Percentiles rank a stretch among this genome's conserved stretches.
Evolutionary conservation across 1,284 basidiomycete genomes (phyloP).

Genomic region (Coniferiporia sulphurascens): DNA sequence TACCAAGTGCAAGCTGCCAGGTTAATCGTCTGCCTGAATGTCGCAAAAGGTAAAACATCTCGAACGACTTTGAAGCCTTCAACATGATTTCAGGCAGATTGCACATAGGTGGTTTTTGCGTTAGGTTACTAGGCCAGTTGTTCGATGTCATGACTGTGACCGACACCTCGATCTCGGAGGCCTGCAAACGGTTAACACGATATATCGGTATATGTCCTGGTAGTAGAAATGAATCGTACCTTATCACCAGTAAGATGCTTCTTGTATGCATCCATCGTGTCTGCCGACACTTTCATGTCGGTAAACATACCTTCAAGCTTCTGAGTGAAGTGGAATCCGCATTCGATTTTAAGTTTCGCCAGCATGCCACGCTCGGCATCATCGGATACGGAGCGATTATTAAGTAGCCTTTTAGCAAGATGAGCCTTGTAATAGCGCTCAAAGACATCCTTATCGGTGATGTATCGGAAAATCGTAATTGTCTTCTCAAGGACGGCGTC

Average conservation of each 20-base stretch:
- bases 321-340: slow-evolving; percentile 95
- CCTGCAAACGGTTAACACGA: slow-evolving; percentile 33
- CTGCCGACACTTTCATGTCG: slow-evolving; percentile 89
- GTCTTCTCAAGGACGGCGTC: slow-evolving; percentile 91
- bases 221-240: slow-evolving; percentile 34
- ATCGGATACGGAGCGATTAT: slow-evolving; percentile 86
- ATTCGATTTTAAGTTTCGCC: slow-evolving; percentile 95
- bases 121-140: slow-evolving; percentile 77
- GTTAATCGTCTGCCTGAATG: slow-evolving; percentile 89
- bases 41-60: slow-evolving; percentile 84
- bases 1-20: slow-evolving; percentile 93
- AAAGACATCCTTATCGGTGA: slow-evolving; percentile 96
- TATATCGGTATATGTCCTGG: background rate
- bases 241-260: slow-evolving; percentile 50
- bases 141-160: slow-evolving; percentile 92
- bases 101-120: slow-evolving; percentile 58
- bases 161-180: slow-evolving; percentile 71
- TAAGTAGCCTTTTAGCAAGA: slow-evolving; percentile 87
- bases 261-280: slow-evolving; percentile 77
- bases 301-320: slow-evolving; percentile 99
- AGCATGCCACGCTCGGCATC: slow-evolving; percentile 99
- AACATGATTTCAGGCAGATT: slow-evolving; percentile 63
- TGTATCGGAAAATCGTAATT: slow-evolving; percentile 91
- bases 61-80: slow-evolving; percentile 71
- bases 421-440: slow-evolving; percentile 98